Conservation (phyloP, 345 rosid species). For the Adansonia digitata region DNA sequence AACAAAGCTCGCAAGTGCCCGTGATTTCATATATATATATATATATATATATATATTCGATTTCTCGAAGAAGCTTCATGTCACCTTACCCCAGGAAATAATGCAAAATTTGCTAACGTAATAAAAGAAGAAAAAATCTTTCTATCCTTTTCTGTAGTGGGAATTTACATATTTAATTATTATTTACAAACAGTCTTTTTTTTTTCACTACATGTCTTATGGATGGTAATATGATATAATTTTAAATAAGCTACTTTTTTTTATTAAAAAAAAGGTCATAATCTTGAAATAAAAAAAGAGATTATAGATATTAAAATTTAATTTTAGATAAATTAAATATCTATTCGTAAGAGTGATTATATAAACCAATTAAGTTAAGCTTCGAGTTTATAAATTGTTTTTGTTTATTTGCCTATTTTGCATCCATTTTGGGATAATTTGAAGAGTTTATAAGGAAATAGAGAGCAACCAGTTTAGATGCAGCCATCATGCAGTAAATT, state of each 20-base stretch:
- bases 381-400: too few species aligned
- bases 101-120: not conserved
- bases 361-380: too few species aligned
- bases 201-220: not conserved
- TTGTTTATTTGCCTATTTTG: not conserved
- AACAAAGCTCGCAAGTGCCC: conserved; percentile 75
- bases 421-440: not conserved
- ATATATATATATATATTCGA: not conserved
- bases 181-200: not conserved
- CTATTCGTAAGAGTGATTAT: too few species aligned
- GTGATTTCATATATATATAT: conserved; percentile 14
- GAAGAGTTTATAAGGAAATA: too few species aligned
- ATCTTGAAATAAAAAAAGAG: too few species aligned
- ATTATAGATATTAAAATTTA: too few species aligned
- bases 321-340: too few species aligned
- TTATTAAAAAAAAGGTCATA: too few species aligned
- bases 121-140: not conserved
- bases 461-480: too few species aligned
- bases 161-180: not conserved
- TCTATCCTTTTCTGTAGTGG: not conserved
- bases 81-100: not conserved
- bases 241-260: not conserved
- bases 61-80: not conserved
- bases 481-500: too few species aligned
- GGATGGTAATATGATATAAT: not conserved